These are phyloP conservation scores for Ettlia oleoabundans DNA, from an alignment of 139 green algal species.

Conservation along the genomic window DNA sequence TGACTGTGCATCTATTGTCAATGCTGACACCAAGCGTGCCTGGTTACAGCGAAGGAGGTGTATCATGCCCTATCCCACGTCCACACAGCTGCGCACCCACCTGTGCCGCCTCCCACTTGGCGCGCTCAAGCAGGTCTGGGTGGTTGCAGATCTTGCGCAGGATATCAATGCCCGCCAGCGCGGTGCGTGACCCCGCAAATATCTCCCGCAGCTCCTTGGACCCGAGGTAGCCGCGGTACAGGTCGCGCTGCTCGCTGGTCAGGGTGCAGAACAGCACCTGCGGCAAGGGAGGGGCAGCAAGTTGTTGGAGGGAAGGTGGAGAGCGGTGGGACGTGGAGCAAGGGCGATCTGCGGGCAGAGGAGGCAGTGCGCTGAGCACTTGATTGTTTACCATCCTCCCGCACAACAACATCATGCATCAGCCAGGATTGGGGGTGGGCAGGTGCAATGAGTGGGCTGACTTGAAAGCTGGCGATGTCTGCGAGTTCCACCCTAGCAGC, in stretches of 20 bases:
- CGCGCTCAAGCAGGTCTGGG: slow-evolving; percentile 92
- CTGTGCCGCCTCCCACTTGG: slow-evolving; percentile 48
- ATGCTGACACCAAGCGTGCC: no score
- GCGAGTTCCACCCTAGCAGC: not conserved
- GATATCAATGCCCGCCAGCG: slow-evolving; percentile 94
- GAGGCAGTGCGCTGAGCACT: not conserved
- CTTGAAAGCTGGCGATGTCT: no score
- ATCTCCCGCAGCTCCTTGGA: slow-evolving; percentile 69
- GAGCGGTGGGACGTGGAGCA: no score
- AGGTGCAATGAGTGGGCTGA: no score
- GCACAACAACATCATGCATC: not conserved
- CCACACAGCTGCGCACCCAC: slow-evolving; percentile 58
- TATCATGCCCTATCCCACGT: no score
- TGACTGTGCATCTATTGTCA: no score
- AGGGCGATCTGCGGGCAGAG: not conserved
- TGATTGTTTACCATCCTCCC: no score
- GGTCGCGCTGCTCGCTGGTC: slow-evolving; percentile 79
- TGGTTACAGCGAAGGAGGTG: no score
- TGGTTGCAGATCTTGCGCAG: slow-evolving; percentile 99
- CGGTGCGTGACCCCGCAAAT: slow-evolving; percentile 63
- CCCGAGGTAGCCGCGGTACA: slow-evolving; percentile 89
- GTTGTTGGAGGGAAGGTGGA: not conserved
- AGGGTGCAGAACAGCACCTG: slow-evolving; percentile 96
- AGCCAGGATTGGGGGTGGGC: not conserved
- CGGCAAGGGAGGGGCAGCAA: not conserved